Evolutionary conservation across 2,329 filamentous ascomycete species (phyloP), one percentile per base, ranked within the genome.

Genomic region (Xylariales sp.): DNA sequence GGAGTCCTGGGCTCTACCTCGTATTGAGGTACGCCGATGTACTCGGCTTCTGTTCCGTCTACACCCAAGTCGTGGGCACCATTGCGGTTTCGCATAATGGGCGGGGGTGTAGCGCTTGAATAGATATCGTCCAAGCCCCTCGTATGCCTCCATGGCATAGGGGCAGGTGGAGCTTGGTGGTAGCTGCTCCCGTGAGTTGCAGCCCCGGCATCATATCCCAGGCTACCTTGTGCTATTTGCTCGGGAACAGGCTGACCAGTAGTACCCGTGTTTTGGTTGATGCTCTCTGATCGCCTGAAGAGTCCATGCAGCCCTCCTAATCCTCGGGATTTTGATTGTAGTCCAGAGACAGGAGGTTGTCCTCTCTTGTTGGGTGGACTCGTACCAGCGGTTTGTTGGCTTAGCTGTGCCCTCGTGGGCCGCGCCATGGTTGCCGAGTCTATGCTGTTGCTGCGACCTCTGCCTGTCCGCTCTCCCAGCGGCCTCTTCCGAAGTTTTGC

Each of bases 31-130:
- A n/a, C n/a, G n/a, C n/a, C n/a, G n/a, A n/a, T n/a, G n/a, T n/a
- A 19, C 12, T 40, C 16, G 32, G 45, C 8, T 33, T 38, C 16
- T 27, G 33, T 10, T 32, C 30, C 33, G 37, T 31, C 17, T 8
- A 24, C 13, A n/a, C 13, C 29, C 28, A 29, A 33, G 33, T 24
- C 35, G 16, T 29, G 40, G 4, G 43, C 42, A 14, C 40, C 40
- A 5, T 36, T 50, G 3, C 54, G 59, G 35, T 68, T 72, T 13
- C 74, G 63, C 60, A 70, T 56, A 35, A 79, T 79, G 2, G 75
- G 75, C 5, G 75, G 75, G 4, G 75, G 75, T 6, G 75, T 79
- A 1, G 72, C 70, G 20, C 74, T 68, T 2, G 60, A 54, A 4
- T 64, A 53, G 8, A 73, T 69, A 4, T 72, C 68, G 1, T 68